Evolutionary conservation across 805 yeast genomes (phyloP), one percentile per base, ranked within the genome.

Genomic region (Monosporozyma aerobia): DNA sequence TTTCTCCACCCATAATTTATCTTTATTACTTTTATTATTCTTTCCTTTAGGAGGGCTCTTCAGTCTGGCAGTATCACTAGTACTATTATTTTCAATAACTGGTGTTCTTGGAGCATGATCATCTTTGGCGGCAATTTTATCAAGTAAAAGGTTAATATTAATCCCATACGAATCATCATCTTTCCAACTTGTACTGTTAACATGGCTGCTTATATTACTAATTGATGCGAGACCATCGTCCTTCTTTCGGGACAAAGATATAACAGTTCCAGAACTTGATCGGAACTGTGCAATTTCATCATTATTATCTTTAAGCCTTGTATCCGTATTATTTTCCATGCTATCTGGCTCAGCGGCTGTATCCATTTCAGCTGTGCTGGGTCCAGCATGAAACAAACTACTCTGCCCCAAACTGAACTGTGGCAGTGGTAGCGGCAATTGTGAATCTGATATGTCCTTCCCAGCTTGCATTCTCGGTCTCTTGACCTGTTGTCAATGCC

Each of bases 1-100:
- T 63, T 83, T 83, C 59, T 85, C 92, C 2, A 82, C 79, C 81
- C 77, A 74, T 14, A 75, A 55, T 14, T 56, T 53, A 5, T 56
- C 53, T 5, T 45, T 44, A 14, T 54, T 35, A 23, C 23, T 46
- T 7, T 44, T 8, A 10, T 14, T 44, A n/a, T 14, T 44, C 47
- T 39, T 11, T 47, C 48, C 41, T 41, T 22, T 40, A 14, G 39
- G 14, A 14, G 7, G 3, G 14, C 7, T 14, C 39, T 14, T 35
- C n/a, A n/a, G 39, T 35, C 5, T 35, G 7, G 5, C 7, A 8
- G 3, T 13, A 2, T 35, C 16, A 35, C 2, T 6, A 35, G 16
- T 44, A n/a, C 35, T 19, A n/a, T 29, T 25, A 22, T 23, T 44
- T 2, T 22, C 32, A 32, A 32, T 11, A 25, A 25, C 19, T 11